Percentiles rank a stretch among this genome's conserved stretches.
These are phyloP conservation scores for Kodamaea alishanica DNA, from an alignment of 1,139 yeast species.

Conservation along the genomic window DNA sequence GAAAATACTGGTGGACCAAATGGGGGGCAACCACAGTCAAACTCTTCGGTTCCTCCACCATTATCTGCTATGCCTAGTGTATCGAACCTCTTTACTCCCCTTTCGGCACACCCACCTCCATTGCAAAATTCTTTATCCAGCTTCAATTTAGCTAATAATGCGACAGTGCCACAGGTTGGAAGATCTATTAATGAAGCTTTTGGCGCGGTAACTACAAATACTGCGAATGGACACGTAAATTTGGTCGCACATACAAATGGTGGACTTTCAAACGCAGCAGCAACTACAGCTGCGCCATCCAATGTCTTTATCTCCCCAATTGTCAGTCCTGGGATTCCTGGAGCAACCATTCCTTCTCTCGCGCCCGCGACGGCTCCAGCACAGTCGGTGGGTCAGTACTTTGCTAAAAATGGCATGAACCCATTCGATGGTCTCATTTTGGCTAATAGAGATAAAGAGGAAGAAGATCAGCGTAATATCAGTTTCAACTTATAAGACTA, in stretches of 20 bases:
- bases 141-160: conserved; percentile 8
- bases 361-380: conserved; percentile 34
- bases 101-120: conserved; percentile 26
- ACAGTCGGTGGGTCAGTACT: conserved; percentile 35
- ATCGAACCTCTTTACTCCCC: conserved; percentile 35
- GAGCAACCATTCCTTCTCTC: conserved; percentile 5
- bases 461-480: conserved; percentile 7
- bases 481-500: conserved; percentile 9
- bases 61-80: conserved; percentile 31
- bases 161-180: conserved; percentile 20
- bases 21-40: background rate
- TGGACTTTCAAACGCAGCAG: conserved; percentile 2
- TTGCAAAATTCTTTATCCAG: conserved; percentile 21
- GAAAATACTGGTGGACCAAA: no score
- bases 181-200: conserved; percentile 35
- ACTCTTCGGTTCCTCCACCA: conserved; percentile 21
- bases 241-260: background rate
- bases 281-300: conserved; percentile 1
- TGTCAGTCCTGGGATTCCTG: conserved; percentile 17
- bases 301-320: conserved; percentile 14
- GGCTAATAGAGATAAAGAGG: conserved; percentile 21
- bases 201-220: conserved; percentile 21
- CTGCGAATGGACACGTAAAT: conserved; percentile 7
- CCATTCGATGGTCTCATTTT: conserved; percentile 42
- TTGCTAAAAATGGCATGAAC: conserved; percentile 37